Conservation (phyloP, 148 eudicot genomes). For the Cornus kousa region DNA sequence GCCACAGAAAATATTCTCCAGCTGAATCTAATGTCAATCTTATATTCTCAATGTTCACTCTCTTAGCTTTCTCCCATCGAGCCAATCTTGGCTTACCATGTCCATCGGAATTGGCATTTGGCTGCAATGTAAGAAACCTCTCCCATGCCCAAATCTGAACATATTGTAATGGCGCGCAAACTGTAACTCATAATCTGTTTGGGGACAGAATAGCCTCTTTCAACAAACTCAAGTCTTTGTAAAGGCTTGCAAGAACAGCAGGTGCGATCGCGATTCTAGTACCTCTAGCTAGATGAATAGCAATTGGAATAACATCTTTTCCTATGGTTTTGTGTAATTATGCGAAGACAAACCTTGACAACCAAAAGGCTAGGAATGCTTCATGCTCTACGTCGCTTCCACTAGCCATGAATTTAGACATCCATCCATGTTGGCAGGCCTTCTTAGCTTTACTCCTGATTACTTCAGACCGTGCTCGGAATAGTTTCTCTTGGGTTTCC, state of each 20-base stretch:
- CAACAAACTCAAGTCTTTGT: slow-evolving; percentile 40
- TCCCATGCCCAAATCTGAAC: slow-evolving; percentile 66
- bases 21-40: too few species aligned
- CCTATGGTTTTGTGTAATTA: not conserved
- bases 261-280: slow-evolving; percentile 36
- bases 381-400: slow-evolving; percentile 28
- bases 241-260: slow-evolving; percentile 38
- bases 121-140: slow-evolving; percentile 40
- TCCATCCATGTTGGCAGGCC: slow-evolving; percentile 16
- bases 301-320: slow-evolving; percentile 21
- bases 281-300: slow-evolving; percentile 40
- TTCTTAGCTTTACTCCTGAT: not conserved
- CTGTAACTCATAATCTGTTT: not conserved
- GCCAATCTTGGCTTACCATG: not conserved
- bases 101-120: slow-evolving; percentile 8
- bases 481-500: slow-evolving; percentile 14
- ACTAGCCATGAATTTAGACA: slow-evolving; percentile 23
- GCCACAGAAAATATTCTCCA: too few species aligned
- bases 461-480: not conserved
- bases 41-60: too few species aligned
- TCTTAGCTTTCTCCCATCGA: too few species aligned
- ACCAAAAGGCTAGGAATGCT: slow-evolving; percentile 35
- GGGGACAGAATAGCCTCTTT: slow-evolving; percentile 11
- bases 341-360: slow-evolving; percentile 40
- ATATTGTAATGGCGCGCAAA: slow-evolving; percentile 36